Percentiles rank a stretch among this genome's conserved stretches.
phyloP scores from a whole-genome alignment of 352 stramenopile species.

The Vaucheria bursata region DNA sequence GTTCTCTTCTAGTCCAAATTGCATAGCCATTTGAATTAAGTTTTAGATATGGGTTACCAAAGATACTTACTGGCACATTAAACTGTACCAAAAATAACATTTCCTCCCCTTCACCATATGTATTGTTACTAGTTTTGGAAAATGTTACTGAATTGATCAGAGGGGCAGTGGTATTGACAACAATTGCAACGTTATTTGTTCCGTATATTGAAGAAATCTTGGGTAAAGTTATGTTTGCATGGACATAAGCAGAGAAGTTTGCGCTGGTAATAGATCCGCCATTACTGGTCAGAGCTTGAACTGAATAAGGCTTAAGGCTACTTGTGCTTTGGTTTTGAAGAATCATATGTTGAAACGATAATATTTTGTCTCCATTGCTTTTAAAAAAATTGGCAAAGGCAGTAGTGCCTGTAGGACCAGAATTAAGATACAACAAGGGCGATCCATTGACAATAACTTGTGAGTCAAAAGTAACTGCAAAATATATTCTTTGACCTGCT shows the following conservation, averaged over 20 bases:
- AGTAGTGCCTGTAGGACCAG: neutral
- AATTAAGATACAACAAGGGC: neutral
- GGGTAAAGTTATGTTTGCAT: neutral
- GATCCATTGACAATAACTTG: neutral
- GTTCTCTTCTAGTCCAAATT: constrained; percentile 22
- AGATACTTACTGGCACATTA: constrained; percentile 18
- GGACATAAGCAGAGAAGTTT: neutral
- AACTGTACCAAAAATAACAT: constrained; percentile 27
- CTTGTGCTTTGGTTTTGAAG: neutral
- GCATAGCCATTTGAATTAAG: constrained; percentile 29
- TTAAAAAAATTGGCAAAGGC: neutral
- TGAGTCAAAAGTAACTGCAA: constrained; percentile 10
- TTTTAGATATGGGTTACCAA: constrained; percentile 19
- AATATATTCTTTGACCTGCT: constrained; percentile 39
- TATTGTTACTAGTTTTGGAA: neutral
- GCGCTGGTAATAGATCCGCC: neutral
- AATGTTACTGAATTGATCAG: neutral
- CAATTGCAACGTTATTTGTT: neutral
- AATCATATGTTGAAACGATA: neutral
- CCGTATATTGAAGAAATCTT: neutral
- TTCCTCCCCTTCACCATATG: constrained; percentile 18
- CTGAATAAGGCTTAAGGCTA: neutral
- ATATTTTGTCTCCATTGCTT: neutral
- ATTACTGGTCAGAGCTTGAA: neutral
- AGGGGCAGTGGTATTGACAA: neutral